A percentile compares a stretch with the other conserved stretches of the same genome.
Conservation (phyloP, 345 rosid species). For the Aquilaria malaccensis region DNA sequence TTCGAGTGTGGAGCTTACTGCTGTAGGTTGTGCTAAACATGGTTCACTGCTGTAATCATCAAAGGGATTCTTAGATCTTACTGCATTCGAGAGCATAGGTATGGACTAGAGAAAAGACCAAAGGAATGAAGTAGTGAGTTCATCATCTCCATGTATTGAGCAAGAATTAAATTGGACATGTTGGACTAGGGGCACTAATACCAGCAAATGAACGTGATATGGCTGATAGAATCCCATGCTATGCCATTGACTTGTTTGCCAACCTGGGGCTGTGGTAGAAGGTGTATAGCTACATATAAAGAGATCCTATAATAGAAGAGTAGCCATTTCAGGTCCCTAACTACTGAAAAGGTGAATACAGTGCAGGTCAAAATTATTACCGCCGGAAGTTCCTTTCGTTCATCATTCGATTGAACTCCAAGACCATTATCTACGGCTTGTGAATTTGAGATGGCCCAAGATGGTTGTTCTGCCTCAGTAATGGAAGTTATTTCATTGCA, state of each 20-base stretch:
- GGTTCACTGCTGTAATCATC: constrained; percentile 44
- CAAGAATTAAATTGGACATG: neutral
- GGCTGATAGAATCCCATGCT: constrained; percentile 44
- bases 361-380: constrained; percentile 25
- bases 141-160: neutral
- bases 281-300: constrained; percentile 46
- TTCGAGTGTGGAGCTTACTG: constrained; percentile 25
- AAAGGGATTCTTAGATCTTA: constrained; percentile 62
- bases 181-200: constrained; percentile 18
- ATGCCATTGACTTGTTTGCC: constrained; percentile 44
- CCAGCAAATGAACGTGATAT: constrained; percentile 46
- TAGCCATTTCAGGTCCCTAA: constrained; percentile 10
- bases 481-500: constrained; percentile 22
- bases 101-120: constrained; percentile 29
- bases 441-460: constrained; percentile 21
- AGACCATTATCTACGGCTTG: constrained; percentile 17
- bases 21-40: constrained; percentile 23
- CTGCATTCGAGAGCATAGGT: constrained; percentile 24
- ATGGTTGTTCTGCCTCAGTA: constrained; percentile 21
- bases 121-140: neutral
- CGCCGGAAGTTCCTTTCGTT: constrained; percentile 66
- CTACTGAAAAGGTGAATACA: constrained; percentile 9
- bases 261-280: constrained; percentile 29
- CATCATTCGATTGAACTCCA: constrained; percentile 21
- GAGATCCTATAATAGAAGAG: constrained; percentile 52